A percentile compares a stretch with the other conserved stretches of the same genome.
Evolutionary conservation across 768 basidiomycete genomes (phyloP).

Genomic region (Rhizopogon vesiculosus): DNA sequence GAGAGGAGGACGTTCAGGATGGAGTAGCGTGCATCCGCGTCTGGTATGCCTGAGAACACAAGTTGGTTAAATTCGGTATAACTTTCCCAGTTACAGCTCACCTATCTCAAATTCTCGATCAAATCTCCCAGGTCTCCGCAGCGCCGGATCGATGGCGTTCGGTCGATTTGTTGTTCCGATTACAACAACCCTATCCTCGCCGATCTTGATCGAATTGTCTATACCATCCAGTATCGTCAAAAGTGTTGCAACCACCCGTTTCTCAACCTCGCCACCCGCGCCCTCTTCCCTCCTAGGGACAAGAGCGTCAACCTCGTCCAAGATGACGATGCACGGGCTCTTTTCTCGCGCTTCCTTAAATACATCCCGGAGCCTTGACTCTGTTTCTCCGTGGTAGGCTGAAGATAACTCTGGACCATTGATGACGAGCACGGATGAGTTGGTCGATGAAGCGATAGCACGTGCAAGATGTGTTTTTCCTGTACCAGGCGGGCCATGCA

Average conservation of each 20-base stretch:
- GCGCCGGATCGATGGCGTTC: slow-evolving; percentile 92
- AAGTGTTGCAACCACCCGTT: slow-evolving; percentile 91
- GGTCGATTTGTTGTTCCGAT: slow-evolving; percentile 96
- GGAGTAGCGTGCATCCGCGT: slow-evolving; percentile 74
- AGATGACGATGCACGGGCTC: slow-evolving; percentile 88
- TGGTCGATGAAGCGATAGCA: slow-evolving; percentile 85
- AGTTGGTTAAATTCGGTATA: background rate
- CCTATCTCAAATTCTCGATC: slow-evolving; percentile 97
- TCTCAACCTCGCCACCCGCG: slow-evolving; percentile 92
- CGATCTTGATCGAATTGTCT: slow-evolving; percentile 41
- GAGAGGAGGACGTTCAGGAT: slow-evolving; percentile 84
- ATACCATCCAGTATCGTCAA: slow-evolving; percentile 95
- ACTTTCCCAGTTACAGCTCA: slow-evolving; percentile 21
- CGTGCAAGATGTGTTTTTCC: slow-evolving; percentile 97
- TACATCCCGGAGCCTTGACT: slow-evolving; percentile 83
- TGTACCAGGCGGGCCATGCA: slow-evolving; percentile 95
- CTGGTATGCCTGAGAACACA: slow-evolving; percentile 68
- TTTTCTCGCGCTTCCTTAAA: slow-evolving; percentile 79
- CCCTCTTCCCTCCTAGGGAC: slow-evolving; percentile 88
- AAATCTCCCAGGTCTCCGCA: slow-evolving; percentile 86
- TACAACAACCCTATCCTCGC: slow-evolving; percentile 71
- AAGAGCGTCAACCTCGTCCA: slow-evolving; percentile 95
- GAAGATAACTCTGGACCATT: slow-evolving; percentile 95
- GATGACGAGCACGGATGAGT: slow-evolving; percentile 85
- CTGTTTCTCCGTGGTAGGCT: slow-evolving; percentile 97